Conservation (phyloP, 176 grass and related monocot species). For the Musa schizocarpa region DNA sequence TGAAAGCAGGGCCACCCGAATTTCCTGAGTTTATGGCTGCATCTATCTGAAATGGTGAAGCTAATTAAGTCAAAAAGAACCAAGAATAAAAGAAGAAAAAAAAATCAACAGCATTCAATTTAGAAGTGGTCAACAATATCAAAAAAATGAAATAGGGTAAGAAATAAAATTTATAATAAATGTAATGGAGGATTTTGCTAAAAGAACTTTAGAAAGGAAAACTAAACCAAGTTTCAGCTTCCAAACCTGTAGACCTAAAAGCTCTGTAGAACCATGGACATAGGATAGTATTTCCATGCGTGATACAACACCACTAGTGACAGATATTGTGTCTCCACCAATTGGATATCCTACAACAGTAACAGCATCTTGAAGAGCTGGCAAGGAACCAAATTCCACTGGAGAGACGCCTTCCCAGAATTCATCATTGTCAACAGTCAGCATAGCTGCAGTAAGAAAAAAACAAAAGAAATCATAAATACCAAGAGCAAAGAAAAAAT, state of each 20-base stretch:
- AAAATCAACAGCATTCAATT: not conserved
- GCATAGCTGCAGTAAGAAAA: slow-evolving; percentile 42
- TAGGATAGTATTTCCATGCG: slow-evolving; percentile 98
- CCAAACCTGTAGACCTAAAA: slow-evolving; percentile 83
- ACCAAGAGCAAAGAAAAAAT: slow-evolving; percentile 15
- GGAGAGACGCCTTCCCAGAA: slow-evolving; percentile 88
- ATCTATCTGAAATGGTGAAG: slow-evolving; percentile 68
- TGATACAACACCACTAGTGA: slow-evolving; percentile 94
- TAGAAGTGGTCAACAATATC: not conserved
- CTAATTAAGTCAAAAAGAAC: not conserved
- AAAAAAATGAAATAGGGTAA: not conserved
- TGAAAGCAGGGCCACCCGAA: slow-evolving; percentile 95
- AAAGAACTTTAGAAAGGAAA: not conserved
- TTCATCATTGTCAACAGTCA: slow-evolving; percentile 88
- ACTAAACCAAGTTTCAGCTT: not conserved
- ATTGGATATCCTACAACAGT: slow-evolving; percentile 96
- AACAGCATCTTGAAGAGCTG: slow-evolving; percentile 95
- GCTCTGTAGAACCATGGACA: slow-evolving; percentile 96
- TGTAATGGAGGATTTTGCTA: not conserved
- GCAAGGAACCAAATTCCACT: slow-evolving; percentile 66
- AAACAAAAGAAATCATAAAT: not conserved
- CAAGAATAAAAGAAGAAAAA: too few relatives aligned
- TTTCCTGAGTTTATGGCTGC: slow-evolving; percentile 99
- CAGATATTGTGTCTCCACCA: slow-evolving; percentile 95
- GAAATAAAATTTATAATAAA: not conserved